Conservation (phyloP, 495 filamentous ascomycete genomes). For the Hapsidospora chrysogenum region DNA sequence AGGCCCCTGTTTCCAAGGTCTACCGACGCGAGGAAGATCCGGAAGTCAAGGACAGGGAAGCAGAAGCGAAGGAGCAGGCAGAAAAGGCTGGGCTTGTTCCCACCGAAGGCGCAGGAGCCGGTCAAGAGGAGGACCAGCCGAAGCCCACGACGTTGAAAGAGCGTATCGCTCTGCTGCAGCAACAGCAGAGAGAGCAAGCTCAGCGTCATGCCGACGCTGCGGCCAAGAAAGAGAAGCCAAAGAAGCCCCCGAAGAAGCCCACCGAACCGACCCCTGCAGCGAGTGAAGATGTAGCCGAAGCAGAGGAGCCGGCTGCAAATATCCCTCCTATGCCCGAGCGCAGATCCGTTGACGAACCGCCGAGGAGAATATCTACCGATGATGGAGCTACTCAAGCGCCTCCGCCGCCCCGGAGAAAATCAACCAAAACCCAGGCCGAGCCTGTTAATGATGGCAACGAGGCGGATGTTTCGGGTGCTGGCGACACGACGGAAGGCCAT, state of each 20-base stretch:
- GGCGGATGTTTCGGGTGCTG: conserved; percentile 76
- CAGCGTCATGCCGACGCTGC: conserved; percentile 59
- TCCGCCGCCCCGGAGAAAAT: conserved; percentile 15
- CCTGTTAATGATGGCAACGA: conserved; percentile 54
- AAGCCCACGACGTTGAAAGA: conserved; percentile 90
- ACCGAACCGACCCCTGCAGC: conserved; percentile 25
- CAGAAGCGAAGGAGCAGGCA: conserved; percentile 35
- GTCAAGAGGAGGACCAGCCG: conserved; percentile 48
- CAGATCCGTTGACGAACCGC: conserved; percentile 32
- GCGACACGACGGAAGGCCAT: conserved; percentile 66
- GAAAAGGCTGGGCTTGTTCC: conserved; percentile 41
- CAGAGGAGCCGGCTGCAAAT: conserved; percentile 17
- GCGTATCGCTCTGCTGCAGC: conserved; percentile 80
- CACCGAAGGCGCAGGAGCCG: conserved; percentile 12
- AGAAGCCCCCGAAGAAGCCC: conserved; percentile 62
- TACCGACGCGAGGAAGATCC: conserved; percentile 86
- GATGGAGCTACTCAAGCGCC: conserved; percentile 26
- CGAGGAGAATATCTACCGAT: conserved; percentile 43
- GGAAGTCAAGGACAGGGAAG: conserved; percentile 52
- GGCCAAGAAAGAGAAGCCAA: conserved; percentile 81
- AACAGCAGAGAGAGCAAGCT: conserved; percentile 80
- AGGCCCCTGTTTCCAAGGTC: conserved; percentile 49
- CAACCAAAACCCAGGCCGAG: background rate
- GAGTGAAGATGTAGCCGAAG: conserved; percentile 20
- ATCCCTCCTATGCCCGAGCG: too few relatives aligned